Conservation (phyloP, 2,329 filamentous ascomycete genomes). For the Sclerotinia glacialis region DNA sequence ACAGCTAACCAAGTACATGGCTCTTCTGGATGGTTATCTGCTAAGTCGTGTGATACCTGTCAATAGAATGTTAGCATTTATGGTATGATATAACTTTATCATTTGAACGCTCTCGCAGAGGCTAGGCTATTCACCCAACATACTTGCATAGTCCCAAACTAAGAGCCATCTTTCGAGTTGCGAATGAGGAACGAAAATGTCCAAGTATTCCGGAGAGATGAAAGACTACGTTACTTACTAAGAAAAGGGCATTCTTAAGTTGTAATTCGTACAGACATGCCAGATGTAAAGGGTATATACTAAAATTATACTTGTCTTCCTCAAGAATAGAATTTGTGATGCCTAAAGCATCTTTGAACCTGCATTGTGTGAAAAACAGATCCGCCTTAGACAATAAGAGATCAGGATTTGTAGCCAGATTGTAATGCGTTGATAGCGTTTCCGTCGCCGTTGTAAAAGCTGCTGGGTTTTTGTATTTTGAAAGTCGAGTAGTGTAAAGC, state of each 20-base stretch:
- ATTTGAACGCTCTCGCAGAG: not conserved
- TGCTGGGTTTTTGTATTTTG: slow-evolving; percentile 86
- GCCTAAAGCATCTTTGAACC: slow-evolving; percentile 80
- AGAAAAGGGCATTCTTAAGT: slow-evolving; percentile 83
- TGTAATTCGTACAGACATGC: slow-evolving; percentile 86
- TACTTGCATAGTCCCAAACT: not conserved
- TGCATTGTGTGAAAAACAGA: slow-evolving; percentile 89
- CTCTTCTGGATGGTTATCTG: slow-evolving; percentile 87
- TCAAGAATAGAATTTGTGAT: slow-evolving; percentile 82
- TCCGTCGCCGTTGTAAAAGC: slow-evolving; percentile 84
- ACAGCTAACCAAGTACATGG: slow-evolving; percentile 92
- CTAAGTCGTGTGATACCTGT: slow-evolving; percentile 76
- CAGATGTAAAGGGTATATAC: slow-evolving; percentile 84
- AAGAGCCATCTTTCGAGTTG: not conserved
- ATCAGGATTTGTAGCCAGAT: slow-evolving; percentile 80
- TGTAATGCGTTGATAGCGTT: slow-evolving; percentile 90
- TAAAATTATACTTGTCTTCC: slow-evolving; percentile 84
- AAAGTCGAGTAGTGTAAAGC: slow-evolving; percentile 91
- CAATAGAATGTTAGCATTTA: slow-evolving; percentile 1
- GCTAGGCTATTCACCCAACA: not conserved
- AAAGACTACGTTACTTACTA: slow-evolving; percentile 44
- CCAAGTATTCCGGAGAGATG: not conserved
- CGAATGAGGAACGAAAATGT: not conserved
- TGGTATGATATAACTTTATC: not conserved
- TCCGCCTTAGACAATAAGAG: slow-evolving; percentile 87